Conservation (phyloP, 805 yeast species). For the Ogataea nonfermentans region DNA sequence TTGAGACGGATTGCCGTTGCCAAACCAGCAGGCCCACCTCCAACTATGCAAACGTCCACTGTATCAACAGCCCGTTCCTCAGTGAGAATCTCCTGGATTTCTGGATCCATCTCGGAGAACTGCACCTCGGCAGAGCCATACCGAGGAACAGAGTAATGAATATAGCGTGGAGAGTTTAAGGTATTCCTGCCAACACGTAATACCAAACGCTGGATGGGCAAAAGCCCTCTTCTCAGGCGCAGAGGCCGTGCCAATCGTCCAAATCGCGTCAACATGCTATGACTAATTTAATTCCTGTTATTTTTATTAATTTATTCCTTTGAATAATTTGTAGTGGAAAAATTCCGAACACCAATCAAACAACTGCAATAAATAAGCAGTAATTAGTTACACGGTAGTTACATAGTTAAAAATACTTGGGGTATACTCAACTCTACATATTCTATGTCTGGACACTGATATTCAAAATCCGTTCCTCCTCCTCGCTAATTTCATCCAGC, state of each 20-base stretch:
- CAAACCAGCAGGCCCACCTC: slow-evolving; percentile 97
- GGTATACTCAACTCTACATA: neutral
- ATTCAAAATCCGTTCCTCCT: slow-evolving; percentile 37
- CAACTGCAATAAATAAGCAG: neutral
- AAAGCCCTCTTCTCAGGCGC: no score
- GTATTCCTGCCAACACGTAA: neutral
- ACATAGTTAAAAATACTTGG: no score
- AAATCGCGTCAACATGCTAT: neutral
- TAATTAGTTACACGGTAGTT: no score
- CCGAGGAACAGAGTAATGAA: neutral
- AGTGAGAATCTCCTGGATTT: slow-evolving; percentile 44
- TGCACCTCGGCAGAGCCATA: slow-evolving; percentile 24
- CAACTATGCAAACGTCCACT: slow-evolving; percentile 93
- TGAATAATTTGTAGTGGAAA: neutral
- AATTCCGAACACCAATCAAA: neutral
- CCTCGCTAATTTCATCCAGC: slow-evolving; percentile 48
- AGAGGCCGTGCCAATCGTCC: neutral
- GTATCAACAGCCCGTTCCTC: slow-evolving; percentile 78
- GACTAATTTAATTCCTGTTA: no score
- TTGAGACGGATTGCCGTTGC: slow-evolving; percentile 90
- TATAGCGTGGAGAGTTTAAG: neutral
- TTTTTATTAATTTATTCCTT: neutral
- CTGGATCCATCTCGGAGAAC: slow-evolving; percentile 36
- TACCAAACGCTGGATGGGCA: no score
- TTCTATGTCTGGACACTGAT: slow-evolving; percentile 16